Conservation (phyloP, 1,139 yeast genomes). For the Taphrina confusa region DNA sequence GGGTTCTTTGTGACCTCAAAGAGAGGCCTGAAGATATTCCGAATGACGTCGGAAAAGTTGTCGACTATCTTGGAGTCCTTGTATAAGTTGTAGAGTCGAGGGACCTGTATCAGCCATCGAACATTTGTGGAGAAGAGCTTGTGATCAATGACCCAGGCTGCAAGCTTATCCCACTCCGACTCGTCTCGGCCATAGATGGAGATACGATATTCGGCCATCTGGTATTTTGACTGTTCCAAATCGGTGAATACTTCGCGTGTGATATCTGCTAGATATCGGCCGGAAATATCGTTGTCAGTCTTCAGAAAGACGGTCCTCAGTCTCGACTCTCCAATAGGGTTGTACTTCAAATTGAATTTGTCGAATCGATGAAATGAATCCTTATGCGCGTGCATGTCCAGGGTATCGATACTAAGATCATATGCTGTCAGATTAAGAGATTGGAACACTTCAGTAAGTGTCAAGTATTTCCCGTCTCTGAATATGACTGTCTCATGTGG, state of each 20-base stretch:
- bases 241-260: constrained; percentile 86
- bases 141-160: constrained; percentile 92
- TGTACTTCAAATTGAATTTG: constrained; percentile 93
- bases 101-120: constrained; percentile 95
- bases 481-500: constrained; percentile 88
- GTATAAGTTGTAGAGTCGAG: constrained; percentile 87
- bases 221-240: constrained; percentile 90
- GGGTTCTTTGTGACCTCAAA: constrained; percentile 90
- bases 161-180: constrained; percentile 94
- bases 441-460: constrained; percentile 82
- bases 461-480: constrained; percentile 89
- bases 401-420: constrained; percentile 90
- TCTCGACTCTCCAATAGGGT: constrained; percentile 97
- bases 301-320: constrained; percentile 91
- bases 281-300: constrained; percentile 89
- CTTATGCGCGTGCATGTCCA: constrained; percentile 97
- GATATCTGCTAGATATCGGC: constrained; percentile 86
- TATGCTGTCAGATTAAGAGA: constrained; percentile 89
- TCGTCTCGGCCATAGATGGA: constrained; percentile 87
- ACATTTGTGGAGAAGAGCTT: constrained; percentile 89
- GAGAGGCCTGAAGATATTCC: constrained; percentile 81
- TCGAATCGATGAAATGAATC: constrained; percentile 98
- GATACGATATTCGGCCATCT: constrained; percentile 93
- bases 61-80: constrained; percentile 70
- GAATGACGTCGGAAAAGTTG: constrained; percentile 73